These are phyloP conservation scores for Staphylotrichum tortipilum DNA, from an alignment of 495 filamentous ascomycete species.

Conservation along the genomic window DNA sequence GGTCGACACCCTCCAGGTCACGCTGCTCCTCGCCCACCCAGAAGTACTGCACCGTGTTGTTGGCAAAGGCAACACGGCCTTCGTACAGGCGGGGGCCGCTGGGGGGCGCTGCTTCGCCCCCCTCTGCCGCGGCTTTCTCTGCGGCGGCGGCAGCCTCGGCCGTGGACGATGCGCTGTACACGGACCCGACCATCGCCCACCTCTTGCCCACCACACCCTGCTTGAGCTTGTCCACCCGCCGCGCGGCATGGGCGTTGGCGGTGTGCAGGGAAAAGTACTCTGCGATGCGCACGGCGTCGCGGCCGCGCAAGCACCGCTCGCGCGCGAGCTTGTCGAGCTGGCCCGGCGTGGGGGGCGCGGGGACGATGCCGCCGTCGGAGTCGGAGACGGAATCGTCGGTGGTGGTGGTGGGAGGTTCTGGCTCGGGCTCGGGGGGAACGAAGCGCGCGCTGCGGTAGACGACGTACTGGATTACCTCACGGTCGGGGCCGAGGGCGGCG, in stretches of 20 bases:
- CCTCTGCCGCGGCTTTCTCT: too few species aligned
- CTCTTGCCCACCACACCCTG: background rate
- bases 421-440: background rate
- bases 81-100: background rate
- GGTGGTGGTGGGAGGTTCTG: background rate
- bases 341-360: too few species aligned
- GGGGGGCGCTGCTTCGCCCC: background rate
- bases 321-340: too few species aligned
- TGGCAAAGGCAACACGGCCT: background rate
- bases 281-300: background rate
- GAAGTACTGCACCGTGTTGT: background rate
- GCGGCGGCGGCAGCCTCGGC: too few species aligned
- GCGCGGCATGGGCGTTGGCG: background rate
- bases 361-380: background rate
- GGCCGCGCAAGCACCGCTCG: too few species aligned
- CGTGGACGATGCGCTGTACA: background rate
- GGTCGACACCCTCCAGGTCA: background rate
- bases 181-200: background rate
- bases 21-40: slow-evolving; percentile 4
- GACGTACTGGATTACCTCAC: background rate
- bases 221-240: background rate
- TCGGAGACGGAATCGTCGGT: background rate
- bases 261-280: background rate
- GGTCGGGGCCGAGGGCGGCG: background rate
- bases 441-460: slow-evolving; percentile 3